phyloP scores from a whole-genome alignment of 768 basidiomycete species.

The Aureoboletus auriporus region DNA sequence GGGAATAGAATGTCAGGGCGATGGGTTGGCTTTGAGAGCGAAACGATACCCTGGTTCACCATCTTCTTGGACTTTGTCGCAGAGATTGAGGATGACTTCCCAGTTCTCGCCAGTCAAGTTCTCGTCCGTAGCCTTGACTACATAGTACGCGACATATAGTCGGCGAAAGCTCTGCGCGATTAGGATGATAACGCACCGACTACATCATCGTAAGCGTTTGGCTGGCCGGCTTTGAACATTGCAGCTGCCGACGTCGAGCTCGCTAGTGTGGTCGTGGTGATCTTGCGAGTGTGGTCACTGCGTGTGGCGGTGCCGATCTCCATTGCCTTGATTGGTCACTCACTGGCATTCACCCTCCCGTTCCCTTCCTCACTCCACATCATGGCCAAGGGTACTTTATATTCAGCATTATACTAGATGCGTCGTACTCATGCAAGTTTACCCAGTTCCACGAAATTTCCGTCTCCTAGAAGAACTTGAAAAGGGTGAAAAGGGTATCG shows the following conservation, averaged over 20 bases:
- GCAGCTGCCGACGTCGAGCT: conserved; percentile 3
- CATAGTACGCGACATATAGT: conserved; percentile 1
- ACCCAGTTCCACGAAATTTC: conserved; percentile 91
- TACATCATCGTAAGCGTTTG: conserved; percentile 86
- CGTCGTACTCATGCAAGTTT: neutral
- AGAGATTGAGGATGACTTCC: conserved; percentile 91
- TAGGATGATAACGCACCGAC: conserved; percentile 59
- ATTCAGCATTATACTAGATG: neutral
- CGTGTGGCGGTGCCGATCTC: conserved; percentile 29
- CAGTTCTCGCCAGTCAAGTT: conserved; percentile 93
- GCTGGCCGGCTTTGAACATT: conserved; percentile 70
- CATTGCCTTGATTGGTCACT: conserved; percentile 13
- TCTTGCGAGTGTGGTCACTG: conserved; percentile 13
- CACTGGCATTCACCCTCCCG: neutral
- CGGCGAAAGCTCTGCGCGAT: conserved; percentile 1
- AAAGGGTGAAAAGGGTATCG: conserved; percentile 99
- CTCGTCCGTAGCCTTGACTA: conserved; percentile 97
- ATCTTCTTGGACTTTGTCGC: conserved; percentile 93
- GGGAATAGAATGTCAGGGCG: conserved; percentile 18
- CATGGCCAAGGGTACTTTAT: conserved; percentile 52
- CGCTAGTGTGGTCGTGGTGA: conserved; percentile 14
- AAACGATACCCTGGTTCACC: conserved; percentile 70
- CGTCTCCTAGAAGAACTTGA: conserved; percentile 96
- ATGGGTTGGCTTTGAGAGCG: neutral
- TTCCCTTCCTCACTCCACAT: neutral